A percentile compares a stretch with the other conserved stretches of the same genome.
Evolutionary conservation across 305 asterid genomes (phyloP).

Genomic region (Coffea humblotiana): DNA sequence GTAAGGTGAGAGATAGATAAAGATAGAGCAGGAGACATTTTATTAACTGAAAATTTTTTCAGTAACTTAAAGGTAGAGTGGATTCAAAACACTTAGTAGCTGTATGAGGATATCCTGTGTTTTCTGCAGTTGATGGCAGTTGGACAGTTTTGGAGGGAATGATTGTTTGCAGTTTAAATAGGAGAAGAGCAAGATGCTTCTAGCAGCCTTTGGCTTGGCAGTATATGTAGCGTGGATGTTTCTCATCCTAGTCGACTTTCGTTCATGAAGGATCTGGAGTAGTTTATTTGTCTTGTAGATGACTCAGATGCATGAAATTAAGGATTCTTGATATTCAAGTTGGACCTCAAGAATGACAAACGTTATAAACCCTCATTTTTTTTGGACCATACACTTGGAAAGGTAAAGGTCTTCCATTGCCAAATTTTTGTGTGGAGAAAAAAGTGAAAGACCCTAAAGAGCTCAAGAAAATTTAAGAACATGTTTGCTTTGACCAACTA

Average conservation of each 20-base stretch:
- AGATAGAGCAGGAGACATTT: slow-evolving; percentile 49
- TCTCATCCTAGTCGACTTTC: slow-evolving; percentile 7
- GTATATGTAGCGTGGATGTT: neutral
- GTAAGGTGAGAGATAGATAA: slow-evolving; percentile 45
- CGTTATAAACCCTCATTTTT: neutral
- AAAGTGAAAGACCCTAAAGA: neutral
- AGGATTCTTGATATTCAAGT: neutral
- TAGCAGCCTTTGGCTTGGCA: slow-evolving; percentile 26
- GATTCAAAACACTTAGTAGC: neutral
- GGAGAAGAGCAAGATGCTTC: slow-evolving; percentile 37
- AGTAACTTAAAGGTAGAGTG: neutral
- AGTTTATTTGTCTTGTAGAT: neutral
- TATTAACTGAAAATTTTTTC: neutral
- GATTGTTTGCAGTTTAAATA: slow-evolving; percentile 26
- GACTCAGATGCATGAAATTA: too few species aligned
- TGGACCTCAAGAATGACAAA: neutral
- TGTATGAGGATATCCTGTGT: neutral
- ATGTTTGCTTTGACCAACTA: neutral
- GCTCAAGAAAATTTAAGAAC: neutral
- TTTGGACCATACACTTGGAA: slow-evolving; percentile 22
- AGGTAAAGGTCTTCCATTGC: neutral
- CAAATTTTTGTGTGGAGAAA: neutral
- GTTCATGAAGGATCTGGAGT: slow-evolving; percentile 50
- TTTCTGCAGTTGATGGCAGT: slow-evolving; percentile 14
- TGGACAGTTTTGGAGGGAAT: slow-evolving; percentile 43